Evolutionary conservation across 164 flowering plant genomes (phyloP).

Genomic region (Houttuynia cordata): DNA sequence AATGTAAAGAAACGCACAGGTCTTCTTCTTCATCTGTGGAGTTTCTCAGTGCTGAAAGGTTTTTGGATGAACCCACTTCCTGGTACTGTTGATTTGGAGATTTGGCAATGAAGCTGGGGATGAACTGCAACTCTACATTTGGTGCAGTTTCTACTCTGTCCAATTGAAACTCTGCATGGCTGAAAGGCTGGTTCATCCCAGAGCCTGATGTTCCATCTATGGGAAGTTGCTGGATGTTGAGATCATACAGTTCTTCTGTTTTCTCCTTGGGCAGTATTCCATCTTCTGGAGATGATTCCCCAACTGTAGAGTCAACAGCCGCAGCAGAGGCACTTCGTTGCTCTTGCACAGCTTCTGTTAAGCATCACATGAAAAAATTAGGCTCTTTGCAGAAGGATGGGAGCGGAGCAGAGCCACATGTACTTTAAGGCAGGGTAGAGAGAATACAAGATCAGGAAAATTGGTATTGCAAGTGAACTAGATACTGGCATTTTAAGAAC

Average conservation of each 20-base stretch:
- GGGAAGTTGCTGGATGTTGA: constrained; percentile 42
- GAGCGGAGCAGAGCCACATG: no score
- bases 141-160: constrained; percentile 34
- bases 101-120: constrained; percentile 33
- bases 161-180: constrained; percentile 25
- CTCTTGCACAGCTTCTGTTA: constrained; percentile 66
- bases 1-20: constrained; percentile 51
- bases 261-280: constrained; percentile 34
- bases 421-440: not conserved
- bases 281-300: constrained; percentile 64
- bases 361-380: not conserved
- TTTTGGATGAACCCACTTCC: constrained; percentile 24
- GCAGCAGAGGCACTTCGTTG: constrained; percentile 62
- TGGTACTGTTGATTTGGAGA: constrained; percentile 30
- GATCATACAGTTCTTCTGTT: constrained; percentile 36
- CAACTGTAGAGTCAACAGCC: constrained; percentile 57
- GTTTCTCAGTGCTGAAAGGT: constrained; percentile 44
- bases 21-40: constrained; percentile 48
- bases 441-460: not conserved
- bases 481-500: not conserved
- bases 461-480: not conserved
- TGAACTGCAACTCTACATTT: constrained; percentile 60
- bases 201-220: constrained; percentile 30
- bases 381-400: not conserved
- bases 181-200: constrained; percentile 23